These are phyloP conservation scores for Cyphellophora attinorum DNA, from an alignment of 2,329 filamentous ascomycete species.

Conservation along the genomic window DNA sequence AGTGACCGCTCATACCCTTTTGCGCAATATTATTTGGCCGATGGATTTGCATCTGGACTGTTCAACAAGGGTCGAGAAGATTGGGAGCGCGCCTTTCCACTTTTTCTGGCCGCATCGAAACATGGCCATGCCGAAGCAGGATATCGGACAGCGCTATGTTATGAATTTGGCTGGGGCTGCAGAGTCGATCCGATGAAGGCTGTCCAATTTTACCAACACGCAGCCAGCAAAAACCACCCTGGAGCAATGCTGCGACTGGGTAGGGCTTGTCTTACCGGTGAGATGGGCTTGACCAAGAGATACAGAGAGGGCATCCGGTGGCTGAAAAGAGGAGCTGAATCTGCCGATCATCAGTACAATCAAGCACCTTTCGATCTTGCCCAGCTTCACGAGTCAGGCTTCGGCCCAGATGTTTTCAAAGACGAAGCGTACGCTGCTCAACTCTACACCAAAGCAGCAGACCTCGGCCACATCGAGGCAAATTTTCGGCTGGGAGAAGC, in stretches of 20 bases:
- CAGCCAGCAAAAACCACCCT: constrained; percentile 87
- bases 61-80: constrained; percentile 94
- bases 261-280: constrained; percentile 78
- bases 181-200: constrained; percentile 84
- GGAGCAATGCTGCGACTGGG: constrained; percentile 90
- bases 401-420: constrained; percentile 85
- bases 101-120: constrained; percentile 89
- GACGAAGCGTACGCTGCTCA: constrained; percentile 87
- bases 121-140: constrained; percentile 95
- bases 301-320: constrained; percentile 92
- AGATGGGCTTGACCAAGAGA: constrained; percentile 72
- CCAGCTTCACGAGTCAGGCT: constrained; percentile 82
- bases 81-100: constrained; percentile 79
- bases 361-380: constrained; percentile 85
- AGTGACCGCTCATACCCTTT: constrained; percentile 87
- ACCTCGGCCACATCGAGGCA: constrained; percentile 79
- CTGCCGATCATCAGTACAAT: constrained; percentile 86
- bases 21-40: constrained; percentile 93
- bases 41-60: constrained; percentile 86
- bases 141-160: constrained; percentile 86
- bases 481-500: constrained; percentile 87
- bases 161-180: constrained; percentile 97
- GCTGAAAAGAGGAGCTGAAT: constrained; percentile 86
- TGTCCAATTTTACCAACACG: constrained; percentile 82
- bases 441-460: constrained; percentile 86